Base-by-base conservation (phyloP, 2,329 filamentous ascomycete species). In the Cytospora leucostoma region DNA sequence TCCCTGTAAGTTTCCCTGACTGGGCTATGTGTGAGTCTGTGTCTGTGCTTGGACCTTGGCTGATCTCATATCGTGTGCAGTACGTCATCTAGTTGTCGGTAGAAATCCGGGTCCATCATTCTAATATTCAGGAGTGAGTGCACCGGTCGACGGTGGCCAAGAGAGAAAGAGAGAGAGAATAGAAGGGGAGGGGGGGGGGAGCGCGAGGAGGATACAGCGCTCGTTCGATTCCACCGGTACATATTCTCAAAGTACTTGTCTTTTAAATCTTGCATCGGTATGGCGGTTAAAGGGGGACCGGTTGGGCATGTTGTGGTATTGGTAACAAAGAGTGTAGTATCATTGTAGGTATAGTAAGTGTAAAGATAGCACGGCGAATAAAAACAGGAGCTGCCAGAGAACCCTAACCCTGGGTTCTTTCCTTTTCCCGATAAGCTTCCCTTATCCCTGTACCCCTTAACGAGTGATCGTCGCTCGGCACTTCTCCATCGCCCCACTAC, bases 21-120 rank as follows among this genome's bases (percentile, higher is more conserved):
- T 21, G 44, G n/a, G n/a, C 72, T 74, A 56, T 73, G 74, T 79
- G 90, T 90, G 59, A n/a, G 4, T 17, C 8, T 53, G 19, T 7
- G 13, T 15, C n/a, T 34, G 10, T 34, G 11, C 1, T 1, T 15
- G 27, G 17, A 12, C 17, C 38, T 27, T 32, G 19, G 33, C 50
- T 64, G 27, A 65, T 33, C 3, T 44, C 0, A 5, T 35, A 33
- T 49, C 8, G 19, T 6, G 19, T 17, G 19, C 37, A 80, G 78
- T 79, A 79, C 68, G 74, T 80, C 66, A 75, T 80, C 65, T 80
- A 74, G 17, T 21, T 47, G 7, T n/a, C 17, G 3, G 11, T 1
- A 47, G n/a, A 12, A 10, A 7, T 5, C n/a, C 17, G 15, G 40
- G 4, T 10, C 19, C 15, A 44, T n/a, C n/a, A 4, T 8, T 44